Conservation (phyloP, 768 basidiomycete species). For the Polyporus arcularius region DNA sequence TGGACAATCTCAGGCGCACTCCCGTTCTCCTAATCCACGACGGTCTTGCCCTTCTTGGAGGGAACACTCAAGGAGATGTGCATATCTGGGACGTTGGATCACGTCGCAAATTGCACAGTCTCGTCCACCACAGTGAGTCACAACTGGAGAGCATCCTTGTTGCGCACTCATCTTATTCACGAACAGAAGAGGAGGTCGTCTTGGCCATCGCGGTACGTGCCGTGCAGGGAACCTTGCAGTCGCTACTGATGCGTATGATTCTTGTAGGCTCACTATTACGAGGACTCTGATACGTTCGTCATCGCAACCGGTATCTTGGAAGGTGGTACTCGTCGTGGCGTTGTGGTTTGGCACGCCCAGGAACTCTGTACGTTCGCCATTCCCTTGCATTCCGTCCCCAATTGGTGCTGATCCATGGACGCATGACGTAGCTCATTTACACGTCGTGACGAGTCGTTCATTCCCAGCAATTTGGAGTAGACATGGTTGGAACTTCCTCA, state of each 20-base stretch:
- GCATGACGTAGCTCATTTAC: too few species aligned
- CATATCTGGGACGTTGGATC: conserved; percentile 7
- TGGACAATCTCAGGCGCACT: neutral
- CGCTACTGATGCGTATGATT: too few species aligned
- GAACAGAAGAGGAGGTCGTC: neutral
- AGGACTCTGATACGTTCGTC: neutral
- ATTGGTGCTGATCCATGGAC: too few species aligned
- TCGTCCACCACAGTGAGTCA: neutral
- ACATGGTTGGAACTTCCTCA: too few species aligned
- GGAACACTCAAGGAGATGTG: conserved; percentile 1
- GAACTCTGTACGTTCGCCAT: too few species aligned
- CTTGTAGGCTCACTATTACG: conserved; percentile 5
- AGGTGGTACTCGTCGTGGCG: neutral
- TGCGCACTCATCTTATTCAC: neutral
- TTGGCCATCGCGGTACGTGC: neutral
- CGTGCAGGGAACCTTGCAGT: too few species aligned
- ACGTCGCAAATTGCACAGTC: conserved; percentile 1
- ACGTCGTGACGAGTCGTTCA: too few species aligned
- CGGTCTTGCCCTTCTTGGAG: neutral
- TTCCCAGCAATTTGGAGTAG: too few species aligned
- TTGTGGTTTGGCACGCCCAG: neutral
- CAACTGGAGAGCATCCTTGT: too few species aligned
- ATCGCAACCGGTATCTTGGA: conserved; percentile 3
- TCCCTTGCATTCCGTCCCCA: too few species aligned
- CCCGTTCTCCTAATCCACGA: conserved; percentile 6